These are phyloP conservation scores for Fraxinus latifolia DNA, from an alignment of 305 asterid species.

Conservation along the genomic window DNA sequence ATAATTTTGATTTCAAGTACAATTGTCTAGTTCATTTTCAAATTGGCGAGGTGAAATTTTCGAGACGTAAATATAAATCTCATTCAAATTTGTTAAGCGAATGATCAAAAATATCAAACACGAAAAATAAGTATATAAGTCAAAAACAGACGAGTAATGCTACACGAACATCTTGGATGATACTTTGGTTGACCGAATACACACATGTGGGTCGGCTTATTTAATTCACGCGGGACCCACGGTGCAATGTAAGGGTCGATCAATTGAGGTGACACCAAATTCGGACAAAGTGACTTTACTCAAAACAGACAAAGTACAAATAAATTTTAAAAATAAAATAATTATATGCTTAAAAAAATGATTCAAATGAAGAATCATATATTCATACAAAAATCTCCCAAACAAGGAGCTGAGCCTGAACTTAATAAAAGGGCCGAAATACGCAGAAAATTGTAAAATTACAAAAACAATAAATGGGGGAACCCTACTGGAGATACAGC, in stretches of 20 bases:
- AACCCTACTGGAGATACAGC: constrained; percentile 46
- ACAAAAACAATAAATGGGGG: constrained; percentile 33
- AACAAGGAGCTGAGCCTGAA: neutral
- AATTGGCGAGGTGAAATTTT: neutral
- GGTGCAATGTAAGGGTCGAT: too few relatives aligned
- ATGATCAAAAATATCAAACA: neutral
- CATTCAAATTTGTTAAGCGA: neutral
- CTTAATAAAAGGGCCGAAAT: neutral
- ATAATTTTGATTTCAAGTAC: neutral
- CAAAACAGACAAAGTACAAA: too few relatives aligned
- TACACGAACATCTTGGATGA: too few relatives aligned
- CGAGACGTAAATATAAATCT: neutral
- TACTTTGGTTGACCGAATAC: too few relatives aligned
- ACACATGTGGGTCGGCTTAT: too few relatives aligned
- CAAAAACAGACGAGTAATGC: too few relatives aligned
- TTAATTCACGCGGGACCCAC: too few relatives aligned
- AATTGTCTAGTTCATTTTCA: neutral
- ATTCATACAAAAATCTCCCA: neutral
- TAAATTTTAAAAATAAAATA: neutral
- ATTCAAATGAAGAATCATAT: neutral
- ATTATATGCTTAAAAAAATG: neutral
- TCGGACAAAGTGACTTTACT: too few relatives aligned
- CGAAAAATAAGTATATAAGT: neutral
- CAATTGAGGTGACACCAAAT: too few relatives aligned
- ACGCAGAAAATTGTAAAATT: neutral